These are phyloP conservation scores for Lentinula boryana DNA, from an alignment of 768 basidiomycete species.

Conservation along the genomic window DNA sequence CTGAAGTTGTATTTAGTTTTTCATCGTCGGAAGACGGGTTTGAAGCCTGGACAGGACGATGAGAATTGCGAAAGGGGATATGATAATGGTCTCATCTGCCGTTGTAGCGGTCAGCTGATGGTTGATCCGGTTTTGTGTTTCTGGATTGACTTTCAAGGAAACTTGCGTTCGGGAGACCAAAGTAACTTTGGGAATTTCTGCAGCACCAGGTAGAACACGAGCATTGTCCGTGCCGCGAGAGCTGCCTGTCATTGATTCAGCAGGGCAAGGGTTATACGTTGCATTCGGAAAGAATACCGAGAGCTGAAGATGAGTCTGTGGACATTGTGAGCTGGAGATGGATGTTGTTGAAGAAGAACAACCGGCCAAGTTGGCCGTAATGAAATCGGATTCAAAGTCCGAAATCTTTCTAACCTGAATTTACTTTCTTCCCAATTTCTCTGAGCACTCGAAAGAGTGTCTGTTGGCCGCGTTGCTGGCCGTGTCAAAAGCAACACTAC, in stretches of 20 bases:
- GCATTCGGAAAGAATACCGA: not conserved
- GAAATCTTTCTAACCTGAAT: not conserved
- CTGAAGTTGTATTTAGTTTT: constrained; percentile 12
- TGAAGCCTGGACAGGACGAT: not conserved
- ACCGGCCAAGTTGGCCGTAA: not conserved
- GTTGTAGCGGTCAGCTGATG: not conserved
- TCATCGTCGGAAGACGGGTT: constrained; percentile 1
- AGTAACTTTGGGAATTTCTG: not conserved
- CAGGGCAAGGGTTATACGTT: not conserved
- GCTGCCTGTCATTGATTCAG: constrained; percentile 1
- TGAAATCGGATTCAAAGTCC: not conserved
- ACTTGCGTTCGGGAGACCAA: not conserved
- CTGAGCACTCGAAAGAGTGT: not conserved
- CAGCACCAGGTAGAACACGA: not conserved
- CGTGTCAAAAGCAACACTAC: not conserved
- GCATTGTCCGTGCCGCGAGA: not conserved
- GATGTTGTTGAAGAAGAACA: not conserved
- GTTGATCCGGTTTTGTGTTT: not conserved
- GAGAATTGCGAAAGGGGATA: not conserved
- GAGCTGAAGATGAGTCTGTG: not conserved
- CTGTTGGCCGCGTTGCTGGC: not conserved
- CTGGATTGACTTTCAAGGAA: not conserved
- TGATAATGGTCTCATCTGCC: not conserved
- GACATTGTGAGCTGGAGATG: not conserved
- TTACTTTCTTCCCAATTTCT: not conserved